These are phyloP conservation scores for Stephania cephalantha DNA, from an alignment of 164 flowering plant species.

Conservation along the genomic window DNA sequence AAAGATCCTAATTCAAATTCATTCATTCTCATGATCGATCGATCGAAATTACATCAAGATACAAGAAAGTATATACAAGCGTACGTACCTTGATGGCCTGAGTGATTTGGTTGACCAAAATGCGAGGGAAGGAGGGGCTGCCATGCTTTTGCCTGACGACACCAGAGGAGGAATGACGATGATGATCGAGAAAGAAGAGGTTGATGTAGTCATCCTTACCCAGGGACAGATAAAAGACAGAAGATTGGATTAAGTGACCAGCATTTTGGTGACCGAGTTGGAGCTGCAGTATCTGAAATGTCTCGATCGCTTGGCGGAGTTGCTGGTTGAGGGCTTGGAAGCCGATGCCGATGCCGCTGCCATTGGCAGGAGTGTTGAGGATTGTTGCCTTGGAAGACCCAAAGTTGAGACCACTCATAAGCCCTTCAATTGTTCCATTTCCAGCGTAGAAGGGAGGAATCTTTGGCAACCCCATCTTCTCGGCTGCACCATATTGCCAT, in stretches of 20 bases:
- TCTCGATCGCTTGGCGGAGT: slow-evolving; percentile 58
- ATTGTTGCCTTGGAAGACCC: slow-evolving; percentile 68
- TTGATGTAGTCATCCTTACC: slow-evolving; percentile 64
- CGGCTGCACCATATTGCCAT: slow-evolving; percentile 35
- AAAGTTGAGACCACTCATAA: slow-evolving; percentile 50
- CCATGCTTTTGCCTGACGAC: slow-evolving; percentile 12
- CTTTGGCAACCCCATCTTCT: slow-evolving; percentile 47
- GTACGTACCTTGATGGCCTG: slow-evolving; percentile 18
- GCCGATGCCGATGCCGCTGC: slow-evolving; percentile 7
- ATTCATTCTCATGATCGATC: background rate
- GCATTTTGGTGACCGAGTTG: slow-evolving; percentile 34
- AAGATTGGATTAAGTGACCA: slow-evolving; percentile 30
- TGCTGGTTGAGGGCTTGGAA: slow-evolving; percentile 60
- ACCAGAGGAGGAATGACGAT: slow-evolving; percentile 5
- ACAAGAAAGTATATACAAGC: background rate
- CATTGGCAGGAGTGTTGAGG: slow-evolving; percentile 21
- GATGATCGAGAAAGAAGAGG: slow-evolving; percentile 25
- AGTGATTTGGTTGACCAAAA: slow-evolving; percentile 46
- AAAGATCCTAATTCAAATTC: slow-evolving; percentile 25
- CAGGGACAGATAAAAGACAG: slow-evolving; percentile 60
- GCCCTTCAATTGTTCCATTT: slow-evolving; percentile 45
- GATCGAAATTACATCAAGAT: no score
- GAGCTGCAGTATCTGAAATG: slow-evolving; percentile 56
- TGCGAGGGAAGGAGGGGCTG: slow-evolving; percentile 25
- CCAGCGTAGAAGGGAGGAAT: slow-evolving; percentile 44